Evolutionary conservation across 768 basidiomycete species (phyloP).

Genomic region (Psilocybe tampanensis): DNA sequence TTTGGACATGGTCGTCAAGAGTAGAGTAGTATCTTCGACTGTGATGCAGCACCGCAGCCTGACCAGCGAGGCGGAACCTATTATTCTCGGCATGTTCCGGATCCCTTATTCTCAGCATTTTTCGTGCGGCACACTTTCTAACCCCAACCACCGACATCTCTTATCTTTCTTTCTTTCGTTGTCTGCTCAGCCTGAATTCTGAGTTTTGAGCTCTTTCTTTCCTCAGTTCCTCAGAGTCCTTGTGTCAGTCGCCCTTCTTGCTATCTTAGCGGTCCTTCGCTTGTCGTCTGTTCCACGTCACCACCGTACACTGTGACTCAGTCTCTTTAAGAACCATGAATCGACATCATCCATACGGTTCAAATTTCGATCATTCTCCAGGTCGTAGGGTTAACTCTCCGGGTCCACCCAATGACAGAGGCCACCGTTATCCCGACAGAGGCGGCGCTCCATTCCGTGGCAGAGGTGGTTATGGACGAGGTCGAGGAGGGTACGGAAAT

Average conservation of each 20-base stretch:
- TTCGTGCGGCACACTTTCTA: constrained; percentile 15
- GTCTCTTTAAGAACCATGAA: constrained; percentile 57
- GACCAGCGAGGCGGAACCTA: constrained; percentile 23
- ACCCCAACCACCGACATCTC: constrained; percentile 20
- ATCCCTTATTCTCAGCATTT: no score
- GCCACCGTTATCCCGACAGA: constrained; percentile 60
- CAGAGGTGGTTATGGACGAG: constrained; percentile 47
- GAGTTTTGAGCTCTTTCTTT: constrained; percentile 31
- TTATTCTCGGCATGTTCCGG: constrained; percentile 22
- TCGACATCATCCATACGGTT: constrained; percentile 87
- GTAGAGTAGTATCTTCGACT: constrained; percentile 8
- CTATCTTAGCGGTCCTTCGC: constrained; percentile 1
- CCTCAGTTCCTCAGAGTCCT: constrained; percentile 14
- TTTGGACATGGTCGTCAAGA: constrained; percentile 72
- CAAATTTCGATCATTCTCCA: constrained; percentile 57
- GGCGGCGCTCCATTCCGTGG: constrained; percentile 54
- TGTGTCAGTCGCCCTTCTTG: constrained; percentile 17
- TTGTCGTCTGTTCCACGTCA: constrained; percentile 35
- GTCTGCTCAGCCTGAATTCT: constrained; percentile 23
- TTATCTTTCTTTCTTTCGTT: constrained; percentile 17
- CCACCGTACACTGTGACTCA: constrained; percentile 24
- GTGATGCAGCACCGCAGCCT: constrained; percentile 27
- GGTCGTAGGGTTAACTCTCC: constrained; percentile 66
- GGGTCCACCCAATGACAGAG: constrained; percentile 75
- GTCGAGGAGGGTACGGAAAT: constrained; percentile 56